Percentiles rank a stretch among this genome's conserved stretches.
Conservation (phyloP, 2,329 filamentous ascomycete species). For the Trichophyton benhamiae region DNA sequence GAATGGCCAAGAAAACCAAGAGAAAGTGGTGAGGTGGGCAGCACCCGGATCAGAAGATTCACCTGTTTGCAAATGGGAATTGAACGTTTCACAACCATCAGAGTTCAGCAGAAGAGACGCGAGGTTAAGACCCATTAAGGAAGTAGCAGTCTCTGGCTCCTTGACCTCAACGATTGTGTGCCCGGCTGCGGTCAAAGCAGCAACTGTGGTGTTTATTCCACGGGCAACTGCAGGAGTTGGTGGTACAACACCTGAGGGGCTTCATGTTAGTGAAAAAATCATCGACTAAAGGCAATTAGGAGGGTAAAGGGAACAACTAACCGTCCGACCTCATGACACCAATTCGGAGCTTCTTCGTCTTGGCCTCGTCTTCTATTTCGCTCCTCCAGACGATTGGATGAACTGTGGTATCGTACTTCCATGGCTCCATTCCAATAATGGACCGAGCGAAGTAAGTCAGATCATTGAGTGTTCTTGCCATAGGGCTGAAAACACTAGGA, state of each 20-base stretch:
- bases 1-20: conserved; percentile 58
- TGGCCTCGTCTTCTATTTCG: conserved; percentile 47
- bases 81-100: conserved; percentile 71
- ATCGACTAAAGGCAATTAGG: not conserved
- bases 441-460: conserved; percentile 71
- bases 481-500: conserved; percentile 78
- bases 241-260: conserved; percentile 55
- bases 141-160: conserved; percentile 60
- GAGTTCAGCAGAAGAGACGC: conserved; percentile 71
- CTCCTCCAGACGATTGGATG: conserved; percentile 72
- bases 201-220: conserved; percentile 58
- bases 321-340: conserved; percentile 67
- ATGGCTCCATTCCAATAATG: conserved; percentile 69
- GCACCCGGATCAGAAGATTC: conserved; percentile 73
- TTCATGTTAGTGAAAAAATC: not conserved
- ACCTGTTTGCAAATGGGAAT: conserved; percentile 59
- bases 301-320: conserved; percentile 12
- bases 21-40: conserved; percentile 60
- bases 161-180: conserved; percentile 59
- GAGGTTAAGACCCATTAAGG: conserved; percentile 62
- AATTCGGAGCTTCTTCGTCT: conserved; percentile 53
- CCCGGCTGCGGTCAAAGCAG: conserved; percentile 56
- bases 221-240: conserved; percentile 73
- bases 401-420: conserved; percentile 76
- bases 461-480: conserved; percentile 76